Conservation (phyloP, 495 filamentous ascomycete species). For the Neurospora sp. region DNA sequence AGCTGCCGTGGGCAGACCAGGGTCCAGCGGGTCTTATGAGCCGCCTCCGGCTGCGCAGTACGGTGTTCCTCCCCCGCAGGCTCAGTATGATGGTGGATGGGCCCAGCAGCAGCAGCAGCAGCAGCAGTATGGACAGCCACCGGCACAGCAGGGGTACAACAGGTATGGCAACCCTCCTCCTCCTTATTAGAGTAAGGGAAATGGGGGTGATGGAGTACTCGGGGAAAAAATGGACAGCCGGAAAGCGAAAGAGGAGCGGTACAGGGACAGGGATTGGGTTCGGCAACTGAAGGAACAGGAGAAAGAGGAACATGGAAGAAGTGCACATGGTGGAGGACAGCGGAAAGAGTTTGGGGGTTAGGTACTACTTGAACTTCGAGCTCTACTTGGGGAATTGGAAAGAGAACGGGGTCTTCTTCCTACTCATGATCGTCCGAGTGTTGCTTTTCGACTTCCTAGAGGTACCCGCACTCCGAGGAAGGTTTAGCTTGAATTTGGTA, state of each 20-base stretch:
- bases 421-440: neutral
- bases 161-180: neutral
- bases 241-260: neutral
- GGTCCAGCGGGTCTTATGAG: constrained; percentile 36
- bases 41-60: constrained; percentile 28
- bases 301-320: neutral
- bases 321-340: neutral
- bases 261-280: neutral
- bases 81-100: constrained; percentile 5
- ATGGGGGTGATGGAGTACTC: neutral
- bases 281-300: neutral
- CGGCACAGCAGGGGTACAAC: neutral
- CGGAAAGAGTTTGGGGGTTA: neutral
- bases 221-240: neutral
- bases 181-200: neutral
- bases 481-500: neutral
- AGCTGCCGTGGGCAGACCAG: constrained; percentile 15
- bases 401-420: neutral
- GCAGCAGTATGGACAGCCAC: neutral
- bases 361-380: neutral
- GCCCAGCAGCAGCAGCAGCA: neutral
- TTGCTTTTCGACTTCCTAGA: neutral
- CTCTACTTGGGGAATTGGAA: neutral
- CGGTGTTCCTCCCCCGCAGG: constrained; percentile 5
- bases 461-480: neutral